phyloP scores from a whole-genome alignment of 345 rosid genomes.

The Geranium rotundifolium region DNA sequence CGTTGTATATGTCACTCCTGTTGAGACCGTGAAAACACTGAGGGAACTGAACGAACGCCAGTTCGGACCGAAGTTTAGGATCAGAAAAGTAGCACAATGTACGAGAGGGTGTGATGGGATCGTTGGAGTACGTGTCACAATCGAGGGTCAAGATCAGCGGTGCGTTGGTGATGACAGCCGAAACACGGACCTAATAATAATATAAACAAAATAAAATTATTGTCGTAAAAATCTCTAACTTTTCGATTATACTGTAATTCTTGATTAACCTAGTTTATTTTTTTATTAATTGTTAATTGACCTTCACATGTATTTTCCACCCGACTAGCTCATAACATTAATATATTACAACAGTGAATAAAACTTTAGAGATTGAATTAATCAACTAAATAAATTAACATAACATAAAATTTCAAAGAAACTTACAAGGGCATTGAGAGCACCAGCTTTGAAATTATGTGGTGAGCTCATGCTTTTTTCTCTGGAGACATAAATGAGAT shows the following conservation, averaged over 20 bases:
- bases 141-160: slow-evolving; percentile 60
- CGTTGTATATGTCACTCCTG: slow-evolving; percentile 44
- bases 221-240: no score
- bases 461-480: slow-evolving; percentile 37
- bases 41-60: slow-evolving; percentile 58
- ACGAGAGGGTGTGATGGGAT: slow-evolving; percentile 39
- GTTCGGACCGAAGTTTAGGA: slow-evolving; percentile 12
- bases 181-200: slow-evolving; percentile 52
- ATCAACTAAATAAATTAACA: no score
- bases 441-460: slow-evolving; percentile 79
- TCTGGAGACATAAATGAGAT: slow-evolving; percentile 54
- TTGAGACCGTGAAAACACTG: slow-evolving; percentile 43
- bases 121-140: slow-evolving; percentile 75
- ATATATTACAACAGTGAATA: no score
- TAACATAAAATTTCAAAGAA: no score
- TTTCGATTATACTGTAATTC: no score
- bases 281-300: no score
- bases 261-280: no score
- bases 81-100: slow-evolving; percentile 45
- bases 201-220: no score
- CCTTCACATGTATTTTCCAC: no score
- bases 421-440: slow-evolving; percentile 44
- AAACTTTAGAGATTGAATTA: neutral
- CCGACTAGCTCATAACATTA: no score
- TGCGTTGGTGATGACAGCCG: slow-evolving; percentile 54